Conservation (phyloP, 2,329 filamentous ascomycete species). For the Monilinia aucupariae region DNA sequence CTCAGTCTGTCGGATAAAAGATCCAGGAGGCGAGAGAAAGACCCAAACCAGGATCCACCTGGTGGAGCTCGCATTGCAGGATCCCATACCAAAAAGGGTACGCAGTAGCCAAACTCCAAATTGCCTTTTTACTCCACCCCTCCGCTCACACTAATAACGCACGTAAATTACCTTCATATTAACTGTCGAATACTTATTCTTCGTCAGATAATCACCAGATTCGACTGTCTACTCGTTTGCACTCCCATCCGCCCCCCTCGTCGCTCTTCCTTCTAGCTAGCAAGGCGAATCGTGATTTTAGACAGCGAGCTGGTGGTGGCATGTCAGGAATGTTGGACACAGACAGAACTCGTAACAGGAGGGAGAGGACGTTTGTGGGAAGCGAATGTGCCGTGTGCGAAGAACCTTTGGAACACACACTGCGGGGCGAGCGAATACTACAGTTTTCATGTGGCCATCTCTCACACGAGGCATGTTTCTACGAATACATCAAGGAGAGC, state of each 20-base stretch:
- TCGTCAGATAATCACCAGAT: conserved; percentile 17
- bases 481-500: conserved; percentile 94
- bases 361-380: conserved; percentile 92
- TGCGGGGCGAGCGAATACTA: conserved; percentile 87
- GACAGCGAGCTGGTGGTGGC: conserved; percentile 31
- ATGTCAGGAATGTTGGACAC: conserved; percentile 66
- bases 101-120: conserved; percentile 24
- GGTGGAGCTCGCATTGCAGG: conserved; percentile 32
- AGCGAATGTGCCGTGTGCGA: conserved; percentile 95
- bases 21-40: conserved; percentile 30
- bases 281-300: conserved; percentile 25
- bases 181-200: conserved; percentile 20
- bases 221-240: conserved; percentile 17
- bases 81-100: conserved; percentile 32
- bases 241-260: conserved; percentile 15
- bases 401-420: conserved; percentile 90
- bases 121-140: conserved; percentile 20
- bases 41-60: conserved; percentile 26
- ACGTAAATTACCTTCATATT: conserved; percentile 9
- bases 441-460: conserved; percentile 98
- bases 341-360: conserved; percentile 71
- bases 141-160: conserved; percentile 19
- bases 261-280: conserved; percentile 18
- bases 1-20: conserved; percentile 30
- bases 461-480: conserved; percentile 96